Base-by-base conservation (phyloP, 305 asterid genomes). In the Vinca major region DNA sequence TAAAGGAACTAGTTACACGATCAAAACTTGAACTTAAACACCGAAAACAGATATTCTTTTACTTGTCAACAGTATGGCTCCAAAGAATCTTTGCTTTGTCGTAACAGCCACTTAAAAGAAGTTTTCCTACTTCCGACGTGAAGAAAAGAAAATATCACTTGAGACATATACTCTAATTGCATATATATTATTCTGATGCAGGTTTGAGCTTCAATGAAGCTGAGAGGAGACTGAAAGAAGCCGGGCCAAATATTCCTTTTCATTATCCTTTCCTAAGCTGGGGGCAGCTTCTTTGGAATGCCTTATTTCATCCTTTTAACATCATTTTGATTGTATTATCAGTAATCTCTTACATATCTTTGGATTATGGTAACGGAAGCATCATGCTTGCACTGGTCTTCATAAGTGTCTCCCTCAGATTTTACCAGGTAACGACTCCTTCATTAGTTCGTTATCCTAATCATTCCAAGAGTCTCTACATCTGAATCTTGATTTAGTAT, bases 201-300 rank as follows among this genome's bases (percentile, higher is more conserved):
- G 73, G 77, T 9, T 67, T 73, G 77, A 67, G 77, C 68, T 67
- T 73, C 72, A 68, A 50, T 57, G 77, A 73, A 63, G 77, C 77
- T 53, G 77, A 61, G 37, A 61, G 68, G 50, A 73, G 77, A 62
- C 36, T 66, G 54, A 67, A 60, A 52, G 77, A 73, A 67, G 43
- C 49, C 2, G 77, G 77, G 41, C 77, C 77, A 62, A 73, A 73
- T 53, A 67, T 40, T 67, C 64, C 77, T 5, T 50, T 60, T 33
- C 36, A 51, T 16, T 49, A 41, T 52, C 63, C 63, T 52, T 73
- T 73, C 65, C 77, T 54, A 52, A 67, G 51, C 12, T 67, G 73
- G 73, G 58, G 77, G 73, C 36, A 73, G 61, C 69, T 73, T 67
- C 69, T 73, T 50, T 73, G 77, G 73, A 73, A 9, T 58, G 69